phyloP scores from a whole-genome alignment of 805 yeast species.

The Starmera amethionina region DNA sequence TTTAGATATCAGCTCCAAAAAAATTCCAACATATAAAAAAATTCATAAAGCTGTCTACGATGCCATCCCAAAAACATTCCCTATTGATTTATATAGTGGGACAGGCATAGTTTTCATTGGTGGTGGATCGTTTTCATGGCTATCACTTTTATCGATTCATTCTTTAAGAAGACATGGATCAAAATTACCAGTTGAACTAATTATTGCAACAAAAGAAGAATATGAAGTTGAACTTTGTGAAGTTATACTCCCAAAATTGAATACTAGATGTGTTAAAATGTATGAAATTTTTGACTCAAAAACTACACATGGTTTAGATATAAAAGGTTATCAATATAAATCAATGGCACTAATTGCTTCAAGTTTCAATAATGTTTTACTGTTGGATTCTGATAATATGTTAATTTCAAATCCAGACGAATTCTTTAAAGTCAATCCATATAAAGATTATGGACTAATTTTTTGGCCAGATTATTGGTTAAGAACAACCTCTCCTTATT shows the following conservation, averaged over 20 bases:
- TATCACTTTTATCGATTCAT: constrained; percentile 54
- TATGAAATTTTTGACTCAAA: constrained; percentile 42
- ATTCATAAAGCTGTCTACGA: background rate
- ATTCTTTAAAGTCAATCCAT: constrained; percentile 46
- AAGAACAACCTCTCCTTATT: constrained; percentile 62
- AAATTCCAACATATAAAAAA: background rate
- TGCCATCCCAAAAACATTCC: background rate
- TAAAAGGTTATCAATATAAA: constrained; percentile 61
- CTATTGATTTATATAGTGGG: constrained; percentile 18
- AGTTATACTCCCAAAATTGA: constrained; percentile 43
- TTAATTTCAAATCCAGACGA: constrained; percentile 52
- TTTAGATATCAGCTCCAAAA: background rate
- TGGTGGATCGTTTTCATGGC: constrained; percentile 71
- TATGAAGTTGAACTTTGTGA: constrained; percentile 62
- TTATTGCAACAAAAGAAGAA: constrained; percentile 57
- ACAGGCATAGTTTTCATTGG: constrained; percentile 62
- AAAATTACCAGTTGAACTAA: constrained; percentile 62
- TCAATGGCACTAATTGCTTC: constrained; percentile 63
- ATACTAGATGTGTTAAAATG: constrained; percentile 61
- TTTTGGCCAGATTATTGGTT: constrained; percentile 85
- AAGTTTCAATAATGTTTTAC: constrained; percentile 58
- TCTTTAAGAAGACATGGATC: constrained; percentile 53
- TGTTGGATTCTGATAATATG: constrained; percentile 69
- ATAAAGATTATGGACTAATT: constrained; percentile 34
- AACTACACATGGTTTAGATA: constrained; percentile 35